Evolutionary conservation across 257 asterid genomes (phyloP).

Genomic region (Salvia splendens): DNA sequence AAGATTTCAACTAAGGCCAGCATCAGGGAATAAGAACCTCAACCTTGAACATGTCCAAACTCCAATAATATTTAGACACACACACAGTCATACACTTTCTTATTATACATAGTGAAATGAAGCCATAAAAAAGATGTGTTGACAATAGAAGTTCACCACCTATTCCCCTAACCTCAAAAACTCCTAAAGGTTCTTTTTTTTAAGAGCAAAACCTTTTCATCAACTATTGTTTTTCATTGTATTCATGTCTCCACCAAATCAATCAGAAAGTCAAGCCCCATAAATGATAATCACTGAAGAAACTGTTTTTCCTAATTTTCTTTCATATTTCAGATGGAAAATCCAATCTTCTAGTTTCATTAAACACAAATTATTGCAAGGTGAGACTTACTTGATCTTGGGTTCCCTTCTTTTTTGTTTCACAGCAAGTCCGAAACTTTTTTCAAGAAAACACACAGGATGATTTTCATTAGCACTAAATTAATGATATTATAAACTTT

Average conservation of each 20-base stretch:
- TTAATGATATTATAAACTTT: conserved; percentile 19
- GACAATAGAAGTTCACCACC: conserved; percentile 37
- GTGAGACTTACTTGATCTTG: conserved; percentile 54
- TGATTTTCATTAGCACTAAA: conserved; percentile 32
- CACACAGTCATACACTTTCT: neutral
- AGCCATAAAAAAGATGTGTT: conserved; percentile 23
- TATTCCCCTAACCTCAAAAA: conserved; percentile 26
- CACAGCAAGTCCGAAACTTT: neutral
- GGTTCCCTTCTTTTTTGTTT: conserved; percentile 24
- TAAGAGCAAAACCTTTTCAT: neutral
- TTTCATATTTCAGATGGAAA: conserved; percentile 17
- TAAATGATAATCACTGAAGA: conserved; percentile 12
- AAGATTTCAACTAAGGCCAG: conserved; percentile 32
- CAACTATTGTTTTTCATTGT: neutral
- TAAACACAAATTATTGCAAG: conserved; percentile 18
- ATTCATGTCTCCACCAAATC: conserved; percentile 35
- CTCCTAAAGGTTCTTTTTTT: conserved; percentile 20
- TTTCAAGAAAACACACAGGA: conserved; percentile 34
- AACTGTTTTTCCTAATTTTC: conserved; percentile 4
- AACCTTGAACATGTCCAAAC: conserved; percentile 25
- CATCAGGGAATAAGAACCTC: conserved; percentile 43
- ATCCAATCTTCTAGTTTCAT: neutral
- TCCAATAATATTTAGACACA: conserved; percentile 22
- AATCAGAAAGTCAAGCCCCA: conserved; percentile 34
- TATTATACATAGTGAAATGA: conserved; percentile 20